Conservation (phyloP, 768 basidiomycete species). For the Leucocoprinus birnbaumii region DNA sequence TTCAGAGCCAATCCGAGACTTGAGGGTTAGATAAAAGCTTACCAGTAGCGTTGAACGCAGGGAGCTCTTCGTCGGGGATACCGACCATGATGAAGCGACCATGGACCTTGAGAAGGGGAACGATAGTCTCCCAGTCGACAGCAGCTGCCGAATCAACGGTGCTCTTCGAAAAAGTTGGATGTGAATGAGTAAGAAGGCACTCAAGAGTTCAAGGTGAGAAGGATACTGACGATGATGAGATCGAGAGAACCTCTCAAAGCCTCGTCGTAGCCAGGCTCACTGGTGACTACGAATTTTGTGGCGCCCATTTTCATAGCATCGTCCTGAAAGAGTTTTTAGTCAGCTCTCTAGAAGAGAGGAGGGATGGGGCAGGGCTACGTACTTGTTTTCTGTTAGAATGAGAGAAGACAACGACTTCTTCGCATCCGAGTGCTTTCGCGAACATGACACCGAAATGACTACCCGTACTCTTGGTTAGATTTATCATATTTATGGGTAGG, state of each 20-base stretch:
- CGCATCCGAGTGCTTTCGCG: conserved; percentile 48
- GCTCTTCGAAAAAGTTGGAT: conserved; percentile 20
- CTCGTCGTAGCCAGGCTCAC: conserved; percentile 36
- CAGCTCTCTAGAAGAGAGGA: background rate
- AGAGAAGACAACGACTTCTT: conserved; percentile 54
- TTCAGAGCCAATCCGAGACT: conserved; percentile 12
- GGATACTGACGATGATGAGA: conserved; percentile 40
- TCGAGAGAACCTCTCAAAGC: conserved; percentile 30
- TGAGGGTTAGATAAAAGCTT: conserved; percentile 21
- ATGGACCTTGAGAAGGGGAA: conserved; percentile 46
- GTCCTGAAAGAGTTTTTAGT: conserved; percentile 21
- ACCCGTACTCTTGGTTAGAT: too few relatives aligned
- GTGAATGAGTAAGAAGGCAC: too few relatives aligned
- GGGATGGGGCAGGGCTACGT: background rate
- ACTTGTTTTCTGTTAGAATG: conserved; percentile 45
- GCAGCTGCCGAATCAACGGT: conserved; percentile 26
- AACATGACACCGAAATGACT: conserved; percentile 34
- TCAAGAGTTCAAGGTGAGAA: background rate
- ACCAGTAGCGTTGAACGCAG: conserved; percentile 30
- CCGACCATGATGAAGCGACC: conserved; percentile 58
- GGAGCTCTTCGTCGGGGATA: conserved; percentile 47
- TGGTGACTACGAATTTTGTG: conserved; percentile 46
- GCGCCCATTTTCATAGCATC: conserved; percentile 62
- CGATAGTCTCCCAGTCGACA: conserved; percentile 27
- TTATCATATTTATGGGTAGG: too few relatives aligned